These are phyloP conservation scores for Aspergillus nomiae DNA, from an alignment of 2,329 filamentous ascomycete genomes.

Conservation along the genomic window DNA sequence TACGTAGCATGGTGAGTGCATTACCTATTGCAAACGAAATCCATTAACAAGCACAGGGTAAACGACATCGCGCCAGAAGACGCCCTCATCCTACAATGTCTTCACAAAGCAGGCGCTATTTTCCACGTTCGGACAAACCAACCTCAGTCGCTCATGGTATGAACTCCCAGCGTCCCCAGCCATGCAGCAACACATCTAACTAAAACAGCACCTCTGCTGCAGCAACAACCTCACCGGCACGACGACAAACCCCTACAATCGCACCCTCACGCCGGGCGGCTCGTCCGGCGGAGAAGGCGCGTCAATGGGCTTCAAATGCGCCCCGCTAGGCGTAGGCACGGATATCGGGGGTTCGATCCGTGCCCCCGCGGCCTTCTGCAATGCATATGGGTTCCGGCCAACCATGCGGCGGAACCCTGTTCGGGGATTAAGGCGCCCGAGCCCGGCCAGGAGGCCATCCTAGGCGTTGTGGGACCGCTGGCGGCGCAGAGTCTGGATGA, in stretches of 20 bases:
- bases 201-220: conserved; percentile 35
- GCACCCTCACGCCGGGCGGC: conserved; percentile 43
- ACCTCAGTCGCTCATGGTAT: conserved; percentile 44
- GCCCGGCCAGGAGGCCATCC: conserved; percentile 41
- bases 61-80: conserved; percentile 39
- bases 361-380: conserved; percentile 48
- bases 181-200: conserved; percentile 8
- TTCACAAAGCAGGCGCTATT: conserved; percentile 43
- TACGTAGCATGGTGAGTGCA: conserved; percentile 36
- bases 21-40: background rate
- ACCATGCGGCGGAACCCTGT: conserved; percentile 36
- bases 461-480: conserved; percentile 34
- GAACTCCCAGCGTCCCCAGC: background rate
- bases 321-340: conserved; percentile 47
- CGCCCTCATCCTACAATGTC: conserved; percentile 33
- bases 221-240: conserved; percentile 45
- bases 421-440: conserved; percentile 31
- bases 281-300: conserved; percentile 50
- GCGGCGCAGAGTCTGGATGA: conserved; percentile 33
- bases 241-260: conserved; percentile 45
- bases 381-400: conserved; percentile 47
- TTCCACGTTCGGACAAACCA: conserved; percentile 49
- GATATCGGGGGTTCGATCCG: conserved; percentile 53
- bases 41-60: conserved; percentile 28
- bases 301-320: conserved; percentile 44